Percentiles rank a stretch among this genome's conserved stretches.
These are phyloP conservation scores for Rhizoctonia solani DNA, from an alignment of 1,284 basidiomycete species.

Conservation along the genomic window DNA sequence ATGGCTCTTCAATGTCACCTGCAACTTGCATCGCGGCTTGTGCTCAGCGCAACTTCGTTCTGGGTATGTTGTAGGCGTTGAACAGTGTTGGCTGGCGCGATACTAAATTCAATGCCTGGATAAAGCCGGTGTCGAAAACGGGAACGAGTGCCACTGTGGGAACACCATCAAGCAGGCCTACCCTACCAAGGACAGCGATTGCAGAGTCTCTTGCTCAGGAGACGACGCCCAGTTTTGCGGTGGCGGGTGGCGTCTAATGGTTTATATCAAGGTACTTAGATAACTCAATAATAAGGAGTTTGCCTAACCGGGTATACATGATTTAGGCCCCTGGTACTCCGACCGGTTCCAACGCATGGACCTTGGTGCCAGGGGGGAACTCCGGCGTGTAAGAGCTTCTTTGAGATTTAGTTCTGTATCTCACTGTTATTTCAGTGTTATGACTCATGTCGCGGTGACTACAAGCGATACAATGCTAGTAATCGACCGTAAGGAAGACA, in stretches of 20 bases:
- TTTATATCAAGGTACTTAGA: conserved; percentile 18
- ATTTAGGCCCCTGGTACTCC: neutral
- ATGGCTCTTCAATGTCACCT: conserved; percentile 12
- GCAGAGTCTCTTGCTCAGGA: neutral
- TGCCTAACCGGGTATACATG: neutral
- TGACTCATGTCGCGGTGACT: conserved; percentile 11
- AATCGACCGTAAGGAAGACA: conserved; percentile 13
- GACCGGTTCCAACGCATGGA: neutral
- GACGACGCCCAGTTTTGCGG: conserved; percentile 20
- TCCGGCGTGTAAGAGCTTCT: neutral
- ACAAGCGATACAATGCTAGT: conserved; percentile 11
- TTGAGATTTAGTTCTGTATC: neutral
- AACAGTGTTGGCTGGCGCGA: neutral
- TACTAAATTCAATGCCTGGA: neutral
- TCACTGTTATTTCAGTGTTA: neutral
- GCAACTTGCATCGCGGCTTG: neutral
- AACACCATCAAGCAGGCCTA: conserved; percentile 17
- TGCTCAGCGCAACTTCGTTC: neutral
- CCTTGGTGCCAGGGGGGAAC: neutral
- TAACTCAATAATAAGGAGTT: neutral
- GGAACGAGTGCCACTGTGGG: conserved; percentile 33
- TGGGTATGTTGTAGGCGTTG: neutral
- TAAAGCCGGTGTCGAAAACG: conserved; percentile 33
- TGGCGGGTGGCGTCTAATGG: conserved; percentile 28
- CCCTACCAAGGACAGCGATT: conserved; percentile 7